These are phyloP conservation scores for Backusella circina DNA, from an alignment of 192 early-diverging fungal species.

Conservation along the genomic window DNA sequence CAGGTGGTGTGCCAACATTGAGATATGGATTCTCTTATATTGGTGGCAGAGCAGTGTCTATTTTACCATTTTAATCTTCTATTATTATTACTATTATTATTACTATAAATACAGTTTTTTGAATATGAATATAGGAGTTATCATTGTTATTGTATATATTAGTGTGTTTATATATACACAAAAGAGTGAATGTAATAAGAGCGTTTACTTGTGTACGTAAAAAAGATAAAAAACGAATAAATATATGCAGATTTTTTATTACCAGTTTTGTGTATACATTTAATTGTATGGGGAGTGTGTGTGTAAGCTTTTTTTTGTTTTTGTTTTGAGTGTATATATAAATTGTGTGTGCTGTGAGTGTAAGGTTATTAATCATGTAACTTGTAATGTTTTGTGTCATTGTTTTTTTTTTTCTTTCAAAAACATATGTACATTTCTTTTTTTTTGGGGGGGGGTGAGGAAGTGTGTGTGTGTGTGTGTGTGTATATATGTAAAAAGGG, in stretches of 20 bases:
- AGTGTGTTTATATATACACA: too few relatives aligned
- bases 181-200: too few relatives aligned
- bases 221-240: background rate
- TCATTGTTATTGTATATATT: background rate
- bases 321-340: background rate
- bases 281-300: background rate
- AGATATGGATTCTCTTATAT: constrained; percentile 50
- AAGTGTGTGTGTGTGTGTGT: background rate
- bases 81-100: too few relatives aligned
- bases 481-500: background rate
- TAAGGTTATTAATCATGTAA: too few relatives aligned
- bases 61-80: constrained; percentile 38
- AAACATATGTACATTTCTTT: background rate
- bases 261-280: background rate
- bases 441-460: too few relatives aligned
- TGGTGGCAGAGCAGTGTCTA: constrained; percentile 29
- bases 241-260: background rate
- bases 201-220: too few relatives aligned
- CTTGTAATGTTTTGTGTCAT: too few relatives aligned
- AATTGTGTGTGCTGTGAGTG: background rate
- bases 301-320: background rate
- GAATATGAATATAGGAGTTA: background rate
- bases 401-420: background rate
- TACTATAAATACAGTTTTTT: background rate
- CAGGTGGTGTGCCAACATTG: constrained; percentile 61